These are phyloP conservation scores for Talinum fruticosum DNA, from an alignment of 148 eudicot genomes.

Conservation along the genomic window DNA sequence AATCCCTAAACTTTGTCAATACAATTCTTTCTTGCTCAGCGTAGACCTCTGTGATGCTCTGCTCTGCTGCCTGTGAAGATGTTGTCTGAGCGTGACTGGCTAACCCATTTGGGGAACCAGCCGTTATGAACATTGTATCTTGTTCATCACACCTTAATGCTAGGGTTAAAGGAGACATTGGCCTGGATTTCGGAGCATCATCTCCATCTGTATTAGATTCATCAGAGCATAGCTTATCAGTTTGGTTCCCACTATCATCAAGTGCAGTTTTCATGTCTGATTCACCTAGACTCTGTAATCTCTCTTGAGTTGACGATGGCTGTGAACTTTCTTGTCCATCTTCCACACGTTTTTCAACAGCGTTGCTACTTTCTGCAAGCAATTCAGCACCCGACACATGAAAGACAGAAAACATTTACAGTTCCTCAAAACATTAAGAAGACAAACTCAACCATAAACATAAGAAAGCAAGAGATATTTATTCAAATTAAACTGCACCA, in stretches of 20 bases:
- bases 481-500: neutral
- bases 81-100: constrained; percentile 29
- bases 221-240: constrained; percentile 42
- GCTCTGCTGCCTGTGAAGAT: constrained; percentile 48
- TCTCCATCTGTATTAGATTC: constrained; percentile 52
- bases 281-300: constrained; percentile 41
- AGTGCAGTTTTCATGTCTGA: constrained; percentile 31
- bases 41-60: constrained; percentile 53
- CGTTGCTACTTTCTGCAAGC: constrained; percentile 57
- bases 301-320: constrained; percentile 44
- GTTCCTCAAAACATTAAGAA: neutral
- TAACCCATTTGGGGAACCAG: constrained; percentile 48
- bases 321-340: constrained; percentile 40
- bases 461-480: neutral
- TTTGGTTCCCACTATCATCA: constrained; percentile 42
- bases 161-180: constrained; percentile 81
- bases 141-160: constrained; percentile 85
- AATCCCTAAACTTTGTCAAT: constrained; percentile 81
- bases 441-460: neutral
- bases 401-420: constrained; percentile 1
- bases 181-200: constrained; percentile 57
- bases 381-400: neutral
- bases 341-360: constrained; percentile 41
- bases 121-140: constrained; percentile 56
- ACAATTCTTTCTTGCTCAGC: constrained; percentile 85